Evolutionary conservation across 331 rosid species (phyloP), one percentile per base, ranked within the genome.

Genomic region (Arachis monticola): DNA sequence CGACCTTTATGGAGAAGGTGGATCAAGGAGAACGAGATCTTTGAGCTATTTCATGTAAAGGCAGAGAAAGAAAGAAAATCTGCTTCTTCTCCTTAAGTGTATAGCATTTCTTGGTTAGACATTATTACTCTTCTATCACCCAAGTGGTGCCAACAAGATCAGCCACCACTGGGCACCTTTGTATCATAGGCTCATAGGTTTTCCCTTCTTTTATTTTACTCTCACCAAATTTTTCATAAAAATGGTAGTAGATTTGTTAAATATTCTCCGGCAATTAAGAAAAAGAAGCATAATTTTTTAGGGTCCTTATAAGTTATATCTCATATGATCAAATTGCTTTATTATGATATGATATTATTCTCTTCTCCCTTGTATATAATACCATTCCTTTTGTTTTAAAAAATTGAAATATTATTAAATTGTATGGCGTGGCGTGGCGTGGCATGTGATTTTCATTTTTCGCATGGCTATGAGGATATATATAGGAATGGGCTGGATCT

Each of bases 1-100:
- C 63, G 97, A 94, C 65, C 81, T 90, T 5, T 94, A 94, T 46
- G 99, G 99, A 67, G 99, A 94, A 82, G 97, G 97, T 7, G 99
- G 99, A 69, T 94, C 97, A 0, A 88, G 99, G 80, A 90, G 85
- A 85, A 87, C 69, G 86, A 88, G 61, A 77, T 85, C 93, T 57
- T 77, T 94, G 68, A 94, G 97, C 87, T 94, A 94, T 85, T 94
- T 94, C 85, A 88, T 94, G 97, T 94, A 88, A 89, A 77, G 74
- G 48, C 8, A 9, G 10, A 10, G 64, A 3, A 38, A 60, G 30
- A 32, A 52, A 38, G 41, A 38, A 38, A 38, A 38, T 4, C 41
- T 38, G 57, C 57, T 52, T 7, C 70, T 58, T 72, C 66, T 62
- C 12, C 41, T 85, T 88, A 84, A 89, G 83, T 86, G 91, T 66